Base-by-base conservation (phyloP, 2,329 filamentous ascomycete genomes). In the Paraphoma sp. region DNA sequence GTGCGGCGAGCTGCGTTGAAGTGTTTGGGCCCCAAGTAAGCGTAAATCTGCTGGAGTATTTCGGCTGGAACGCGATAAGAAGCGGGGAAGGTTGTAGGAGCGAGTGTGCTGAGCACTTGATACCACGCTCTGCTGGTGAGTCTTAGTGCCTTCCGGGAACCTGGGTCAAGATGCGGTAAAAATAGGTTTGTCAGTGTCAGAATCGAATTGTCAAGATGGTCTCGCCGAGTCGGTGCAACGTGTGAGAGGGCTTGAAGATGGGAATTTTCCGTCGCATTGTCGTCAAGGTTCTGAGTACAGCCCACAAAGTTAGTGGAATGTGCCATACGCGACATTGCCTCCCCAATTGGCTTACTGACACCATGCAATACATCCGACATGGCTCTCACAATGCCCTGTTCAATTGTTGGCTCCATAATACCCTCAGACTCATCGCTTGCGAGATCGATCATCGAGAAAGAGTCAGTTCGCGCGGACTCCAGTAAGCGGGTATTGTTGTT, bases 1-100 rank as follows among this genome's bases (percentile, higher is more conserved):
- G 82, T 82, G 59, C 85, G 83, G 16, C 87, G 81, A 14, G 86
- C 86, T 51, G 84, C 79, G 64, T 90, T 83, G 69, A 88, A 89
- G 62, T 83, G 80, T 23, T 73, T 71, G 0, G 83, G 82, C 12
- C 70, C 63, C 4, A 85, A 70, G 60, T 79, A 75, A 6, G 58
- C 61, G 56, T 80, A 83, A 5, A 86, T 79, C 6, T 81, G 73
- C 44, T 82, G 77, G 1, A 86, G 48, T 17, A 86, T 78, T 62
- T 86, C 84, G 9, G 72, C 64, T 1, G 84, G 83, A 14, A 80
- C 53, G 31, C 65, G 46, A 73, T 54, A 48, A 2, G 67, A 60
- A 65, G 44, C 73, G 48, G 46, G 76, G 64, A 54, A 71, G 60
- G 17, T 60, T 53, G 23, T 66, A 16, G 28, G 72, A 56, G 28